phyloP scores from a whole-genome alignment of 2,329 filamentous ascomycete species.

The Sarocladium strictum region DNA sequence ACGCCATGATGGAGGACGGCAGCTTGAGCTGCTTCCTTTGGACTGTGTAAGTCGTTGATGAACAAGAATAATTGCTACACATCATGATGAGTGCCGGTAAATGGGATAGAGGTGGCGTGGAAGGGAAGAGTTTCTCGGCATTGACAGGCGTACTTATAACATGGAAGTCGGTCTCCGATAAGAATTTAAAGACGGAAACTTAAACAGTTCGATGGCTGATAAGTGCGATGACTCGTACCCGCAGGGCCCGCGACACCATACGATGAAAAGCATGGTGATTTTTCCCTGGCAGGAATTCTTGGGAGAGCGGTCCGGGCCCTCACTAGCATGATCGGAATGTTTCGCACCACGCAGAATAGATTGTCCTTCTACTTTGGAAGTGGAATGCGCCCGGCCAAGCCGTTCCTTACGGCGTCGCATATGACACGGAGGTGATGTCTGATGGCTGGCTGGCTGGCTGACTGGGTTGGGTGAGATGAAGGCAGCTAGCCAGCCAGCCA shows the following conservation, averaged over 20 bases:
- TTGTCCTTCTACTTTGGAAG: no score
- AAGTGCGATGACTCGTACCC: neutral
- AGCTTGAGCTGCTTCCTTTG: neutral
- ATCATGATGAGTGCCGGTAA: neutral
- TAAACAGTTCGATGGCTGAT: neutral
- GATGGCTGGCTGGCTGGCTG: neutral
- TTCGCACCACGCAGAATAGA: no score
- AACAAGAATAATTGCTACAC: neutral
- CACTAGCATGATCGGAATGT: no score
- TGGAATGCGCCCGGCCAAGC: no score
- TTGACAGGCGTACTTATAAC: neutral
- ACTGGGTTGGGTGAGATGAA: neutral
- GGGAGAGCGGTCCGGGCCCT: no score
- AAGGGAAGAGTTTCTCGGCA: no score
- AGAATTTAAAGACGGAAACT: neutral
- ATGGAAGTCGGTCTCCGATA: neutral
- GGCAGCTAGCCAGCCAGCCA: neutral
- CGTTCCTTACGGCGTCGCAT: no score
- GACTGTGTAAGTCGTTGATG: neutral
- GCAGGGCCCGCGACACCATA: conserved; percentile 3
- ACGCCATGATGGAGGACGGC: neutral
- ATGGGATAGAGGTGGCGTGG: neutral
- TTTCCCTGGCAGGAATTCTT: neutral
- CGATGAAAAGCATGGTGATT: neutral
- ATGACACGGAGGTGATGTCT: neutral